Conservation (phyloP, 441 rosid species). For the Pelargonium australe region DNA sequence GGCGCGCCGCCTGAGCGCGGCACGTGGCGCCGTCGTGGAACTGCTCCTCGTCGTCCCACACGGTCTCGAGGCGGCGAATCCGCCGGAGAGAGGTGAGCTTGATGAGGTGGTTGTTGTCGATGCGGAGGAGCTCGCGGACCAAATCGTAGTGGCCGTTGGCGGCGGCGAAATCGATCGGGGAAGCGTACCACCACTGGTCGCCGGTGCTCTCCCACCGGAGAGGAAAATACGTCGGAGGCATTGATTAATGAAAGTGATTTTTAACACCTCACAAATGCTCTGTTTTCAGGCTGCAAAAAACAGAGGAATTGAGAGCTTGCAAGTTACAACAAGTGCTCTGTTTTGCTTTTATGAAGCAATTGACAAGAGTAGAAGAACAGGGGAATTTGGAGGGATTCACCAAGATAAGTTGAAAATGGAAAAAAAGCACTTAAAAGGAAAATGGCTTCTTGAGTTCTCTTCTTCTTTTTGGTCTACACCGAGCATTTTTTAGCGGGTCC, state of each 20-base stretch:
- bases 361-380: too few species aligned
- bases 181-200: conserved; percentile 95
- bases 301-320: too few species aligned
- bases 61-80: conserved; percentile 79
- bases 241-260: conserved; percentile 8
- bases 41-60: conserved; percentile 76
- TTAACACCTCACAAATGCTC: too few species aligned
- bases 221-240: conserved; percentile 69
- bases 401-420: too few species aligned
- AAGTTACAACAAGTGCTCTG: too few species aligned
- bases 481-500: too few species aligned
- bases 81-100: conserved; percentile 82
- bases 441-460: too few species aligned
- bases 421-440: too few species aligned
- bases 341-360: too few species aligned
- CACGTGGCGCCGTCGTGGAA: conserved; percentile 64
- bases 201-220: conserved; percentile 94
- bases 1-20: conserved; percentile 60
- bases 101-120: conserved; percentile 77
- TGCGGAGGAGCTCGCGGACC: conserved; percentile 69
- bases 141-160: conserved; percentile 80
- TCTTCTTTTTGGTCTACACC: too few species aligned
- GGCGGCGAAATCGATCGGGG: conserved; percentile 85
- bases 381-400: too few species aligned
- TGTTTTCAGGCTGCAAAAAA: too few species aligned